Base-by-base conservation (phyloP, 768 basidiomycete genomes). In the Boletus speciosus region DNA sequence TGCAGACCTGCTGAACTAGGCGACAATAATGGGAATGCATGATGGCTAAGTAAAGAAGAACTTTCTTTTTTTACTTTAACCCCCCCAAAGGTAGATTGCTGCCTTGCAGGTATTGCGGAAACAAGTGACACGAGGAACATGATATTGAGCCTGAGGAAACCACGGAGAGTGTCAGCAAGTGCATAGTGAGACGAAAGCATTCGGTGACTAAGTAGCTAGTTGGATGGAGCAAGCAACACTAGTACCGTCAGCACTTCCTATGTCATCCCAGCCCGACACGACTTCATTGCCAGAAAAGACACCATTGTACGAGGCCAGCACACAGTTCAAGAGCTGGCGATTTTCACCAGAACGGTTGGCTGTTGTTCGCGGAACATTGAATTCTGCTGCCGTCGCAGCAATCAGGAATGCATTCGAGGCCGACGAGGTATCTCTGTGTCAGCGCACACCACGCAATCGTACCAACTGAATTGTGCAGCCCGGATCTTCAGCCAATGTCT, bases 281-380 rank as follows among this genome's bases (percentile, higher is more conserved):
- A 7, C 40, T 25, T 32, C 50, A 10, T 19, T 31, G 2, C 12
- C 46, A 32, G 45, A 21, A 47, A 65, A 52, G 41, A 72, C 55
- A 53, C 74, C 88, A 0, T 66, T 90, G 3, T 94, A 91, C 61
- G 83, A 92, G 63, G 81, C 78, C 38, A 90, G 88, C 61, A 90
- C 89, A 0, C 91, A 93, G 64, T 91, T 77, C 72, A 82, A 77
- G 51, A 84, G 94, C 67, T 99, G 97, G 97, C 76, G 94, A 47
- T 97, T 86, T 70, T 93, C 94, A 0, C 73, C 77, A 14, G 79
- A 84, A 43, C 75, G 81, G 51, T 80, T 99, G 4, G 73, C 65
- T 7, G 62, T 75, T 14, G 80, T 85, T 41, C 81, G 97, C 16
- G 62, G 72, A 10, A 76, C 82, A 19, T 72, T 97, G 57, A 99